phyloP scores from a whole-genome alignment of 805 yeast genomes.

The Myxozyma neotropica region DNA sequence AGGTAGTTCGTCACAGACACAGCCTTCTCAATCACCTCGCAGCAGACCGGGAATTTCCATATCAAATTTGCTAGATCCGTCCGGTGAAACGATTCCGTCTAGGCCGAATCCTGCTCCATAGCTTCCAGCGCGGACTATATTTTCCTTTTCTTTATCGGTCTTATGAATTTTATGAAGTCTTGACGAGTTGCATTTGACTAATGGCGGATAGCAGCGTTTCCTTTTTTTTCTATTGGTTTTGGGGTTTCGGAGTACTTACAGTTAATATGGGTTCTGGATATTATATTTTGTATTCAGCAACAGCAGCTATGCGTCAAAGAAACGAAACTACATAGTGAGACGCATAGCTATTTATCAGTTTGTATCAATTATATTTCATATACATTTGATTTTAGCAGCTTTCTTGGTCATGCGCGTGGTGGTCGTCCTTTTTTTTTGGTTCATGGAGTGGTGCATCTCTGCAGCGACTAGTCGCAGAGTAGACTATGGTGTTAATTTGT shows the following conservation, averaged over 20 bases:
- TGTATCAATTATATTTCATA: too few species aligned
- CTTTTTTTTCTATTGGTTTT: neutral
- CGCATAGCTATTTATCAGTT: too few species aligned
- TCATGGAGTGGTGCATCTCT: too few species aligned
- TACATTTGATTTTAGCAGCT: too few species aligned
- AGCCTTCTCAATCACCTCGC: neutral
- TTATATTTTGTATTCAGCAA: neutral
- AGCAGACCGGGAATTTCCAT: slow-evolving; percentile 17
- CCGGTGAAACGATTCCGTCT: slow-evolving; percentile 17
- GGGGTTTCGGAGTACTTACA: neutral
- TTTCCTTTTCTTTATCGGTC: neutral
- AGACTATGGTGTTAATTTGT: too few species aligned
- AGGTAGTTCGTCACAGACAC: neutral
- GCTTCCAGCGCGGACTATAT: neutral
- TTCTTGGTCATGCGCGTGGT: too few species aligned
- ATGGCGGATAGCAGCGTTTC: neutral
- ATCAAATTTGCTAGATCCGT: slow-evolving; percentile 21
- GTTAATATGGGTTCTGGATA: neutral
- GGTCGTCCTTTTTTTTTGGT: too few species aligned
- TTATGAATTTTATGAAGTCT: neutral
- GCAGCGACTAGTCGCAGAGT: too few species aligned
- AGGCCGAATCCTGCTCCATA: neutral
- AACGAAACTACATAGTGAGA: too few species aligned
- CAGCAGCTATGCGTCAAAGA: too few species aligned
- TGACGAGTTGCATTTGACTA: neutral